Conservation (phyloP, 1,284 basidiomycete species). For the Peniophora sp. region DNA sequence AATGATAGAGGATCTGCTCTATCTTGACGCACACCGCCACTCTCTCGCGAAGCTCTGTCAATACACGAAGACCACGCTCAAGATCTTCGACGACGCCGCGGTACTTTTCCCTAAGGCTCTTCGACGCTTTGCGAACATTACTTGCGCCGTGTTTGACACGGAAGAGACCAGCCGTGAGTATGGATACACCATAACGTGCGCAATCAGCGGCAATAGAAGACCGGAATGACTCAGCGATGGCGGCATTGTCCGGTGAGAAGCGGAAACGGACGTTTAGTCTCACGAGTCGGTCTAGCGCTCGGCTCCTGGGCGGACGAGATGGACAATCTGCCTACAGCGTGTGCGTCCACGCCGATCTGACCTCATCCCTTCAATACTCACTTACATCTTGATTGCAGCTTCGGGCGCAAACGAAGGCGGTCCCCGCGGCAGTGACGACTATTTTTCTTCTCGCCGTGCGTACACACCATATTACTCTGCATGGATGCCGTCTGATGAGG, state of each 20-base stretch:
- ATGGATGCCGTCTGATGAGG: constrained; percentile 6
- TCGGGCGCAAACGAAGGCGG: constrained; percentile 52
- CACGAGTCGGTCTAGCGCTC: constrained; percentile 38
- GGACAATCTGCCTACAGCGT: constrained; percentile 82
- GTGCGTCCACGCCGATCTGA: constrained; percentile 42
- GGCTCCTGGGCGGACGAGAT: constrained; percentile 98
- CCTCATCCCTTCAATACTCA: constrained; percentile 8
- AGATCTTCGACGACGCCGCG: neutral
- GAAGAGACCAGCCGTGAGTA: neutral
- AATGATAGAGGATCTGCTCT: neutral
- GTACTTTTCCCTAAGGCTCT: neutral
- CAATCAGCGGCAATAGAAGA: too few relatives aligned
- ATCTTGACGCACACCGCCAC: neutral
- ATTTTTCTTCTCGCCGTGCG: constrained; percentile 51
- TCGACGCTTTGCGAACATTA: neutral
- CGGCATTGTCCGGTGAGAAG: too few relatives aligned
- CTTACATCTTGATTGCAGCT: constrained; percentile 39
- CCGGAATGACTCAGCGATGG: too few relatives aligned
- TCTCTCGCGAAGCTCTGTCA: neutral
- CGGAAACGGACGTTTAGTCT: too few relatives aligned
- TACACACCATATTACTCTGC: constrained; percentile 8
- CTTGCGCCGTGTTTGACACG: neutral
- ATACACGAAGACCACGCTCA: neutral
- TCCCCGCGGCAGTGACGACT: constrained; percentile 55
- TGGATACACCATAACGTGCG: too few relatives aligned